Percentiles rank a stretch among this genome's conserved stretches.
These are phyloP conservation scores for Biscutella laevigata DNA, from an alignment of 441 rosid genomes.

Conservation along the genomic window DNA sequence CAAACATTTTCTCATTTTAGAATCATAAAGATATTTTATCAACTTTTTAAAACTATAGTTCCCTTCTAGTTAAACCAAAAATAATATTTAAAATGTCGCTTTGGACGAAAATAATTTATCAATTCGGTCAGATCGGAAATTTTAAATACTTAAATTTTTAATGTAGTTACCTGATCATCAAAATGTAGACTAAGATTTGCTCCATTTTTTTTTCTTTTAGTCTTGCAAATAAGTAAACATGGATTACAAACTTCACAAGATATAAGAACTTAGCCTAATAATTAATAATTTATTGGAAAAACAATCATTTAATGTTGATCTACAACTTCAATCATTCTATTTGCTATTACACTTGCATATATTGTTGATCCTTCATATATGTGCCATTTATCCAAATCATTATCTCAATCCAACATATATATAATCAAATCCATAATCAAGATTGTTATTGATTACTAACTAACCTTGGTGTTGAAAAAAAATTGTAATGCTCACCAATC, in stretches of 20 bases:
- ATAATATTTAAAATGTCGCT: too few relatives aligned
- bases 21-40: too few relatives aligned
- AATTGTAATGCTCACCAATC: constrained; percentile 72
- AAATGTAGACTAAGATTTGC: too few relatives aligned
- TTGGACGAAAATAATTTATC: too few relatives aligned
- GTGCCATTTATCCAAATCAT: constrained; percentile 25
- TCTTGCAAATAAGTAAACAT: constrained; percentile 6
- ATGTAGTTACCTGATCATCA: too few relatives aligned
- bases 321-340: constrained; percentile 50
- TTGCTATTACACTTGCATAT: constrained; percentile 59
- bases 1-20: too few relatives aligned
- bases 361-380: constrained; percentile 55
- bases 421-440: background rate
- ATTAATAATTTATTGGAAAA: constrained; percentile 13
- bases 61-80: too few relatives aligned
- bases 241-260: background rate
- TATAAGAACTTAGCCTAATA: constrained; percentile 1
- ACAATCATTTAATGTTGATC: constrained; percentile 40
- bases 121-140: too few relatives aligned
- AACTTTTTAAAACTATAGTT: too few relatives aligned
- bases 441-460: background rate
- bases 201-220: constrained; percentile 4
- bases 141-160: too few relatives aligned
- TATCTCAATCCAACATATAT: background rate
- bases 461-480: constrained; percentile 82